A percentile compares a stretch with the other conserved stretches of the same genome.
phyloP scores from a whole-genome alignment of 805 yeast genomes.

The Ogataea dorogensis region DNA sequence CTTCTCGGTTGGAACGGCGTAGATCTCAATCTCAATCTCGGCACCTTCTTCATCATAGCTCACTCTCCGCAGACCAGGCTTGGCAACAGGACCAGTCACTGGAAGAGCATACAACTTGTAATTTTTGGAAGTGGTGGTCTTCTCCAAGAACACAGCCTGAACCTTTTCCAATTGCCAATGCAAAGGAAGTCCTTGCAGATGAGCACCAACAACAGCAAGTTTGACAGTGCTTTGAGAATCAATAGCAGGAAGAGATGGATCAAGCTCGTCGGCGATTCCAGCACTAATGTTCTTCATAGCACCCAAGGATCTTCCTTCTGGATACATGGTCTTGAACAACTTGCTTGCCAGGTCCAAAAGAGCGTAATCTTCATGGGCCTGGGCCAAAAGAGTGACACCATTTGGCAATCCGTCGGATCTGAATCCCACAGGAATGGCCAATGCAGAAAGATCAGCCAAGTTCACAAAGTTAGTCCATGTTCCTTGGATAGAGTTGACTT shows the following conservation, averaged over 20 bases:
- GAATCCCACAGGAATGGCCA: conserved; percentile 91
- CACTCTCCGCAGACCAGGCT: conserved; percentile 87
- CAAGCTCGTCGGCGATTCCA: conserved; percentile 44
- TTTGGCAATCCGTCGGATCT: conserved; percentile 83
- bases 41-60: conserved; percentile 45
- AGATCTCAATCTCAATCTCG: conserved; percentile 73
- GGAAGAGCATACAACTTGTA: conserved; percentile 85
- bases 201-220: conserved; percentile 96
- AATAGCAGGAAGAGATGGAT: conserved; percentile 44
- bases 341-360: conserved; percentile 77
- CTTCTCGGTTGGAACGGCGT: conserved; percentile 71
- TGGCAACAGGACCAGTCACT: conserved; percentile 72
- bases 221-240: conserved; percentile 46
- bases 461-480: conserved; percentile 98
- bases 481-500: conserved; percentile 87
- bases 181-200: conserved; percentile 79
- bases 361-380: conserved; percentile 85
- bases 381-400: conserved; percentile 83
- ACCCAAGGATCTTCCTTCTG: conserved; percentile 59
- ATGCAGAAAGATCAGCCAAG: conserved; percentile 87
- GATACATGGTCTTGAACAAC: conserved; percentile 51
- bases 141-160: conserved; percentile 65
- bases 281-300: conserved; percentile 23
- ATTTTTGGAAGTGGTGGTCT: conserved; percentile 66
- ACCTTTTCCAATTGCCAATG: conserved; percentile 93